Percentiles rank a stretch among this genome's conserved stretches.
phyloP scores from a whole-genome alignment of 306 rosid genomes.

The Luffa acutangula region DNA sequence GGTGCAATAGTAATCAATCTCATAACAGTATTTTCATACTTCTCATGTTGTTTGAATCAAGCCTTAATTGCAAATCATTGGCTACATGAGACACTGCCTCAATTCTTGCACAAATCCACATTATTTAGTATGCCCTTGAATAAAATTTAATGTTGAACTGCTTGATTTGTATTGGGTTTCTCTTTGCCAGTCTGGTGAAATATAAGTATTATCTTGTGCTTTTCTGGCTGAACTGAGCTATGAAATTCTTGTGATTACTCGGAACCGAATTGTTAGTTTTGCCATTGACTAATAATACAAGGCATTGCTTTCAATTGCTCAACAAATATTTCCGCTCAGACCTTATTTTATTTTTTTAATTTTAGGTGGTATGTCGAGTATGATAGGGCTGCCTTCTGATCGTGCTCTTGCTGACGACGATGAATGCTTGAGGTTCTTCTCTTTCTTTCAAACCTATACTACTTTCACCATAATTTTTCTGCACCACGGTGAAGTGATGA shows the following conservation, averaged over 20 bases:
- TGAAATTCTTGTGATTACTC: not conserved
- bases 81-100: not conserved
- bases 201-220: not conserved
- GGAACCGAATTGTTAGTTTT: not conserved
- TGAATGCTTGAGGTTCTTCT: constrained; percentile 73
- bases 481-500: not conserved
- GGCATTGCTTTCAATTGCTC: not conserved
- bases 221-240: not conserved
- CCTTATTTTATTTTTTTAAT: constrained; percentile 13
- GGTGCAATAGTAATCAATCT: no score
- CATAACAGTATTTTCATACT: not conserved
- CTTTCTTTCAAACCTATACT: not conserved
- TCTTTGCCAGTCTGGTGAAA: not conserved
- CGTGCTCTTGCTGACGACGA: constrained; percentile 76
- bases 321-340: not conserved
- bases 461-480: not conserved
- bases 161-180: not conserved
- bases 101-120: not conserved
- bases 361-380: constrained; percentile 68
- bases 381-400: constrained; percentile 95
- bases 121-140: not conserved
- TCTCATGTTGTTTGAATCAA: not conserved
- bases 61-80: not conserved
- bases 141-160: not conserved
- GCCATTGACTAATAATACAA: not conserved